Base-by-base conservation (phyloP, 495 filamentous ascomycete species). In the Aspergillus sclerotioniger region DNA sequence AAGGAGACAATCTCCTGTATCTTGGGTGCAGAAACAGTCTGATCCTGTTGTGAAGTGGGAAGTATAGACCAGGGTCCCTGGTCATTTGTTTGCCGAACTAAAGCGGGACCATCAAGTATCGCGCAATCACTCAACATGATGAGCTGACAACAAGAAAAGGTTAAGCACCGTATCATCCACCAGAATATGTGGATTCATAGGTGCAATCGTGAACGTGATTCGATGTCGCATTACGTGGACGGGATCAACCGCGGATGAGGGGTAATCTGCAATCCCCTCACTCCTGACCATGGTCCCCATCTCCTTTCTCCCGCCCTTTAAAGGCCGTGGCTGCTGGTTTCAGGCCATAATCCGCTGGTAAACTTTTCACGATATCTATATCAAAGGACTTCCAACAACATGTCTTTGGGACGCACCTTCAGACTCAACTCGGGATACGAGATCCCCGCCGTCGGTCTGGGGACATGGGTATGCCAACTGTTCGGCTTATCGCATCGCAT, bases 381-480 rank as follows among this genome's bases (percentile, higher is more conserved):
- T 16, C 2, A 45, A 16, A 8, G 6, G 5, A 1, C 41, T 4
- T 41, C 8, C 37, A 16, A 19, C 21, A 69, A 15, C 8, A 76
- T 76, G 73, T 67, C 73, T 68, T 59, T 70, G 13, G 70, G 73
- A 54, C 69, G 69, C 32, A 67, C 67, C 41, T 74, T 70, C 57
- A 76, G 72, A 54, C 64, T 76, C 50, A 74, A 71, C 62, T 73
- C 73, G 39, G 74, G 71, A 54, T 69, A 73, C 50, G 60, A 69
- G 17, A 76, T 76, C 51, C 74, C 74, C 28, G 71, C 68, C 13
- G 62, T 72, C 44, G 68, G 69, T 51, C 65, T 71, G 33, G 69
- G 67, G 0, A 71, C 69, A 53, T 73, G 67, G 68, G 64, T 71
- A 59, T 12, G 62, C 58, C n/a, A 21, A 9, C 21, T 8, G 21